phyloP scores from a whole-genome alignment of 345 rosid species.

The Boechera divaricarpa region DNA sequence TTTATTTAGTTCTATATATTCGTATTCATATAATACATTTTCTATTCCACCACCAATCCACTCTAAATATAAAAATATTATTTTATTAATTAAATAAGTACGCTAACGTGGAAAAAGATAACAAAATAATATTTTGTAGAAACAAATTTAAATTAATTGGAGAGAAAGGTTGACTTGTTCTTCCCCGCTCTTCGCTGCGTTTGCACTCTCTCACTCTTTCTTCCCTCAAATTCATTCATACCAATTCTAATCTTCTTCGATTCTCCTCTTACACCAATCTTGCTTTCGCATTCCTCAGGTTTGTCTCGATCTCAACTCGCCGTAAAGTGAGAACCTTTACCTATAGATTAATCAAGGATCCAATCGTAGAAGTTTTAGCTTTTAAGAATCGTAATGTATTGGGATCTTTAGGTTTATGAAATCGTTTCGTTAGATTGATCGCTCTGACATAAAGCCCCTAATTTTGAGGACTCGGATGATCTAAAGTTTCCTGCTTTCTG shows the following conservation, averaged over 20 bases:
- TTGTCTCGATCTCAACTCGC: slow-evolving; percentile 19
- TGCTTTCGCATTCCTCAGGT: slow-evolving; percentile 19
- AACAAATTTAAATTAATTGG: slow-evolving; percentile 6
- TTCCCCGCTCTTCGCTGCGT: slow-evolving; percentile 34
- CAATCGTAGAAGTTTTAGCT: neutral
- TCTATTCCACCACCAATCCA: no score
- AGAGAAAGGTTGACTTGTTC: slow-evolving; percentile 35
- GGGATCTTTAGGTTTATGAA: neutral
- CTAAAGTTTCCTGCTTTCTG: neutral
- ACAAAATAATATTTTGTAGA: slow-evolving; percentile 13
- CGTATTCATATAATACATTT: no score
- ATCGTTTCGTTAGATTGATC: neutral
- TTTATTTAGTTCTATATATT: no score
- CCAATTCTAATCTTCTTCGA: slow-evolving; percentile 14
- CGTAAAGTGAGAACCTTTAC: neutral
- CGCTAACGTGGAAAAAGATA: neutral
- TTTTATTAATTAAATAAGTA: neutral
- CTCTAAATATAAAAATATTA: neutral
- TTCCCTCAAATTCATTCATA: slow-evolving; percentile 3
- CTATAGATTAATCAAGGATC: neutral
- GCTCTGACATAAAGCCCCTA: neutral
- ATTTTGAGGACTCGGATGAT: neutral
- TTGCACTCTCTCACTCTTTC: slow-evolving; percentile 7
- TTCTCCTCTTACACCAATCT: neutral
- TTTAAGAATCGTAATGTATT: neutral